Evolutionary conservation across 371 early-diverging fungal genomes (phyloP).

Genomic region (Mucor indicus): DNA sequence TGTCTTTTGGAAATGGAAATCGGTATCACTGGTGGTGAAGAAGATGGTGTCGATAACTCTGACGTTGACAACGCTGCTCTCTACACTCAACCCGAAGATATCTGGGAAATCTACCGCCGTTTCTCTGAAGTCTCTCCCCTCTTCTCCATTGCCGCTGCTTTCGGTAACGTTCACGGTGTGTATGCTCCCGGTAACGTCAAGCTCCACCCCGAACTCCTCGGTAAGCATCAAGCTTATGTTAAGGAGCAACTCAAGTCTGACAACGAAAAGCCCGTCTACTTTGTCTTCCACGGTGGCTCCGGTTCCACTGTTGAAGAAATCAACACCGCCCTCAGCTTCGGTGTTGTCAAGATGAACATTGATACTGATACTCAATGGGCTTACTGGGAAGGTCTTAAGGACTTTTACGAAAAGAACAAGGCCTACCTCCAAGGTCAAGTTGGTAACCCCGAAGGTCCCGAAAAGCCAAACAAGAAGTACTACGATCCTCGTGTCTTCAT

Average conservation of each 20-base stretch:
- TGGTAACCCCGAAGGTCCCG: constrained; percentile 88
- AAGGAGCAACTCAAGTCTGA: constrained; percentile 57
- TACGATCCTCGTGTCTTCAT: constrained; percentile 91
- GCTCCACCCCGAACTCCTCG: constrained; percentile 83
- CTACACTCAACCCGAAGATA: constrained; percentile 91
- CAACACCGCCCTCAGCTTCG: constrained; percentile 72
- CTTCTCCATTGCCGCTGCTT: constrained; percentile 90
- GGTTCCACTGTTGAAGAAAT: constrained; percentile 84
- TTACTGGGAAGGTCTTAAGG: constrained; percentile 72
- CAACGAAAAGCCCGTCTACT: constrained; percentile 77
- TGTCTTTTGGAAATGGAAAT: constrained; percentile 92
- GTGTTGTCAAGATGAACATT: constrained; percentile 95
- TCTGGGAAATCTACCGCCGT: constrained; percentile 85
- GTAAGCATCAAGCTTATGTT: constrained; percentile 83
- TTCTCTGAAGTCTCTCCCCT: constrained; percentile 72
- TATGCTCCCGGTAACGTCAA: constrained; percentile 92
- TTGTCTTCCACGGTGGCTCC: constrained; percentile 95
- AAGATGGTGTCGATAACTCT: constrained; percentile 93
- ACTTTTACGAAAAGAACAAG: constrained; percentile 71
- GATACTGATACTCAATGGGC: constrained; percentile 83
- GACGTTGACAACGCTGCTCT: constrained; percentile 80
- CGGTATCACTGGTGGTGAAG: constrained; percentile 94
- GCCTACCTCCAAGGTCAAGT: constrained; percentile 84
- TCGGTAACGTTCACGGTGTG: constrained; percentile 91
- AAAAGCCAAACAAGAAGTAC: constrained; percentile 94